A percentile compares a stretch with the other conserved stretches of the same genome.
These are phyloP conservation scores for Penicillium italicum DNA, from an alignment of 2,329 filamentous ascomycete species.

Conservation along the genomic window DNA sequence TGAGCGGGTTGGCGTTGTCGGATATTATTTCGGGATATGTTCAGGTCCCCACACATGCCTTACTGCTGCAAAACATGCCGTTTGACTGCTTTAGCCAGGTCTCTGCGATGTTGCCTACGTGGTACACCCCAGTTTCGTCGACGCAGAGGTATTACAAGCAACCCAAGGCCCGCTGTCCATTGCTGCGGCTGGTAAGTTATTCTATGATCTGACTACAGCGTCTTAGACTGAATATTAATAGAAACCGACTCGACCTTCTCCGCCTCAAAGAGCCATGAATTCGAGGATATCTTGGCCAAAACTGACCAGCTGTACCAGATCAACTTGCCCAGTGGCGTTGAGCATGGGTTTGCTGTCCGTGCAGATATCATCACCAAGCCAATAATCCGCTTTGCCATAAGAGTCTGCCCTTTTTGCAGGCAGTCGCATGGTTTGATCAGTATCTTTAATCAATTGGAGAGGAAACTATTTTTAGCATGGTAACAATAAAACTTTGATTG, in stretches of 20 bases:
- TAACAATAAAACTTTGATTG: slow-evolving; percentile 3
- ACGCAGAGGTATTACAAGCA: slow-evolving; percentile 58
- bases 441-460: slow-evolving; percentile 10
- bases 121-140: slow-evolving; percentile 71
- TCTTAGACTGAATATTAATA: not conserved
- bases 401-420: slow-evolving; percentile 75
- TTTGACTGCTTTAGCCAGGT: slow-evolving; percentile 58
- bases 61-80: slow-evolving; percentile 54
- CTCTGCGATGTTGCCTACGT: slow-evolving; percentile 62
- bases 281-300: slow-evolving; percentile 56
- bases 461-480: not conserved
- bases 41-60: not conserved
- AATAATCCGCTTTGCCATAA: slow-evolving; percentile 61
- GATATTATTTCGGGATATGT: slow-evolving; percentile 22
- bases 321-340: slow-evolving; percentile 63
- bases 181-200: slow-evolving; percentile 43
- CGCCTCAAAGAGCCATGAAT: slow-evolving; percentile 56
- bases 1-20: slow-evolving; percentile 17
- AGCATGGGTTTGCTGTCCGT: slow-evolving; percentile 70
- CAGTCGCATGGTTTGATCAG: slow-evolving; percentile 60
- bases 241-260: slow-evolving; percentile 64
- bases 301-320: slow-evolving; percentile 65
- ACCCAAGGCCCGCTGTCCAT: slow-evolving; percentile 64
- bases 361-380: slow-evolving; percentile 55
- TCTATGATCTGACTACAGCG: not conserved